These are phyloP conservation scores for Chimonanthus praecox DNA, from an alignment of 164 flowering plant genomes.

Conservation along the genomic window DNA sequence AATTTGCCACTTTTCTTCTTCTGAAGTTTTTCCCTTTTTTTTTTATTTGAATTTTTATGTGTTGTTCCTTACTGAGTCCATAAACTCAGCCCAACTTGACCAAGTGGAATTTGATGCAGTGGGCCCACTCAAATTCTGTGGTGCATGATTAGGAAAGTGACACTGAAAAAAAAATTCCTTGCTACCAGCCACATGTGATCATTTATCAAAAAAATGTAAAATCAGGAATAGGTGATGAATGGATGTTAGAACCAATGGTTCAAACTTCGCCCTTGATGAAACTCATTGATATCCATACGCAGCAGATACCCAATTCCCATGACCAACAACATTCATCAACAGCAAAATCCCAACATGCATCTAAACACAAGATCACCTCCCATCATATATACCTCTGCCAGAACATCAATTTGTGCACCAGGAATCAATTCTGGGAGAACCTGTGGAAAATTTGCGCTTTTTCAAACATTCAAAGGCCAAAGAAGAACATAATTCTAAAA, in stretches of 20 bases:
- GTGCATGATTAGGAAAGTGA: no score
- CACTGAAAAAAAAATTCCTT: no score
- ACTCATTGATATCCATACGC: background rate
- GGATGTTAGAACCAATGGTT: background rate
- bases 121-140: no score
- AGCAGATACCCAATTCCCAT: background rate
- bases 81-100: no score
- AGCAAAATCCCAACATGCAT: background rate
- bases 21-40: no score
- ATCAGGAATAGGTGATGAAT: background rate
- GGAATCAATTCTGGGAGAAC: conserved; percentile 52
- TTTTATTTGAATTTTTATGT: no score
- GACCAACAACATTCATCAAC: background rate
- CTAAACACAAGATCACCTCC: background rate
- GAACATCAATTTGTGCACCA: conserved; percentile 62
- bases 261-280: background rate
- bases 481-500: conserved; percentile 7
- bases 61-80: no score
- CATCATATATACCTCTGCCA: conserved; percentile 55
- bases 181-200: no score
- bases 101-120: no score
- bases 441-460: conserved; percentile 25
- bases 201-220: conserved; percentile 4
- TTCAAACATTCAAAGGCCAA: conserved; percentile 8
- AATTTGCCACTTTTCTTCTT: no score